Base-by-base conservation (phyloP, 2,329 filamentous ascomycete genomes). In the Lecanoromycetidae sp. region DNA sequence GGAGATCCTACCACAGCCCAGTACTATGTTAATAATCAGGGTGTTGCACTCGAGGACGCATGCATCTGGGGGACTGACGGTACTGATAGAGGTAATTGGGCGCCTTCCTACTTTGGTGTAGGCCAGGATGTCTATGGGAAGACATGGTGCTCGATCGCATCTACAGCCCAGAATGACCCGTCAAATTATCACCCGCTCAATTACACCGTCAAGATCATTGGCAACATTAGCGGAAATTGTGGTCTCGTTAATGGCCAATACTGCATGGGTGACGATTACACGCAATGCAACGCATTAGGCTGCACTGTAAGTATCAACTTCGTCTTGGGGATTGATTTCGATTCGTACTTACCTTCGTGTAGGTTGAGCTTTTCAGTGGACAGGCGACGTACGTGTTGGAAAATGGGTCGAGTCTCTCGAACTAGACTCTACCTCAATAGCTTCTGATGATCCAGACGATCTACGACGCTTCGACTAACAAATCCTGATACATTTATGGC, bases 11-110 rank as follows among this genome's bases (percentile, higher is more conserved):
- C 91, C 44, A 88, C 86, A 39, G 88, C 88, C 36, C 91, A 96
- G 69, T 96, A 94, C 76, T 98, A 98, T 63, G 76, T 96, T 67
- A 96, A 96, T 76, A 84, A 84, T 58, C 74, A 77, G 57, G 87
- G 87, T 51, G 71, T 83, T 44, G 58, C 66, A 15, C 68, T 79
- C 49, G 63, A 78, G 55, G 67, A 88, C 10, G 84, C 77, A 42
- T 98, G 91, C 69, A 66, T 75, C 49, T 96, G 91, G 91, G 71
- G 76, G 43, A 72, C 72, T 17, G 70, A 78, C 50, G 80, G 64
- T 46, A 60, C 69, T 49, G 66, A 71, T 53, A 64, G 72, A 48
- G 80, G 91, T 55, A 95, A 98, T 77, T 94, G 76, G 75, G 82
- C 91, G 39, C 88, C 91, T 25, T 69, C 87, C 57, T 90, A 88